A percentile compares a stretch with the other conserved stretches of the same genome.
Evolutionary conservation across 108 stramenopile species (phyloP).

Genomic region (Asterionellopsis glacialis): DNA sequence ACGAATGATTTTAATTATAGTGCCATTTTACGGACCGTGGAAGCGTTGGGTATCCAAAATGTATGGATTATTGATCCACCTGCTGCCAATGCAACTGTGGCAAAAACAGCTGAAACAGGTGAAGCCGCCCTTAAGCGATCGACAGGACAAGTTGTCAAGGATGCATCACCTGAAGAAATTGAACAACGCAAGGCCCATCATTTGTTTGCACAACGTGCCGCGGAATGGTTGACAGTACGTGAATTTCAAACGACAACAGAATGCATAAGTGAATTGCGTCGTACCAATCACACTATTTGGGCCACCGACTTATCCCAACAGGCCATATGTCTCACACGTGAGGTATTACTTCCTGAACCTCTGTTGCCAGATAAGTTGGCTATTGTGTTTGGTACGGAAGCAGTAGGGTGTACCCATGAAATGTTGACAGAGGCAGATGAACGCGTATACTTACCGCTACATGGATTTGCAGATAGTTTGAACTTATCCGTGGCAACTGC

Average conservation of each 20-base stretch:
- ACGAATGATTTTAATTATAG: slow-evolving; percentile 87
- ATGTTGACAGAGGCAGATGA: slow-evolving; percentile 69
- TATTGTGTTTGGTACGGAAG: slow-evolving; percentile 89
- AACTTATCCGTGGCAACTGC: slow-evolving; percentile 88
- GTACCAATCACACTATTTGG: slow-evolving; percentile 67
- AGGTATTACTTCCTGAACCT: slow-evolving; percentile 10
- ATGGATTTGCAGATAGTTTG: slow-evolving; percentile 89
- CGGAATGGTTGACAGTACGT: slow-evolving; percentile 79
- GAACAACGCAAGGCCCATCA: slow-evolving; percentile 57
- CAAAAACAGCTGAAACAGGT: not conserved
- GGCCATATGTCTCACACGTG: slow-evolving; percentile 52
- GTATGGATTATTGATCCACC: slow-evolving; percentile 78
- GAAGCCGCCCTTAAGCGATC: no score
- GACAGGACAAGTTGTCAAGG: slow-evolving; percentile 8
- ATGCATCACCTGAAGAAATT: slow-evolving; percentile 22
- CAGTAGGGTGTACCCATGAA: slow-evolving; percentile 77
- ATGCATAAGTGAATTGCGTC: slow-evolving; percentile 56
- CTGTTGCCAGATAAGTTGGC: slow-evolving; percentile 81
- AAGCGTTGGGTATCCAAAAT: slow-evolving; percentile 84
- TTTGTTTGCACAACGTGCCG: slow-evolving; percentile 81
- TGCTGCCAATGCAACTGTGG: no score
- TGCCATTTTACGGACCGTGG: slow-evolving; percentile 67
- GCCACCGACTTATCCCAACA: slow-evolving; percentile 81
- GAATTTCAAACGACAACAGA: slow-evolving; percentile 64
- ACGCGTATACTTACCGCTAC: slow-evolving; percentile 85